Percentiles rank a stretch among this genome's conserved stretches.
Evolutionary conservation across 805 yeast genomes (phyloP).

Genomic region (Debaryomyces prosopidis): DNA sequence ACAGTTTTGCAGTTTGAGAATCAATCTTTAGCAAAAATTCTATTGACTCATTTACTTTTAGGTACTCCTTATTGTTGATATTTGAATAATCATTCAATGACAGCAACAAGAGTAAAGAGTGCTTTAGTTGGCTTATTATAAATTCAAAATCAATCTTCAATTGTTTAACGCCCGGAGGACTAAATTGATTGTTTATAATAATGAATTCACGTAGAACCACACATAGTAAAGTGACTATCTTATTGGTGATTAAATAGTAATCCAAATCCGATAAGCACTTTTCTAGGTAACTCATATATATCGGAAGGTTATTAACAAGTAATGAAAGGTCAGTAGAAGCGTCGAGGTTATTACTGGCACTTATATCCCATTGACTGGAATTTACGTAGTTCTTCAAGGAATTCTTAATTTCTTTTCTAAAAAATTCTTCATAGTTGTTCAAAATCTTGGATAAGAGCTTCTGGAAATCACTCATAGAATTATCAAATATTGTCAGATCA

Average conservation of each 20-base stretch:
- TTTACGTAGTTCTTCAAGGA: conserved; percentile 39
- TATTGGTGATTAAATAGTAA: conserved; percentile 28
- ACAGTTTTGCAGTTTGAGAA: conserved; percentile 16
- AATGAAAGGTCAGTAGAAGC: conserved; percentile 22
- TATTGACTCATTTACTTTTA: conserved; percentile 28
- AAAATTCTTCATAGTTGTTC: conserved; percentile 28
- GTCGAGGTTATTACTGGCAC: conserved; percentile 8
- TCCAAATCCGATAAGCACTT: conserved; percentile 28
- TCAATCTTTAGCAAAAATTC: conserved; percentile 28
- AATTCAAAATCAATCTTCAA: conserved; percentile 30
- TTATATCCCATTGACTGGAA: conserved; percentile 32
- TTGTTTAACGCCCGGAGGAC: conserved; percentile 31
- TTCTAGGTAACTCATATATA: conserved; percentile 23
- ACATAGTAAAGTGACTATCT: conserved; percentile 26
- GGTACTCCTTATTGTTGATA: conserved; percentile 20
- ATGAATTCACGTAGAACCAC: conserved; percentile 35
- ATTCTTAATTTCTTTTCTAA: conserved; percentile 30
- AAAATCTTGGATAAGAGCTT: conserved; percentile 17
- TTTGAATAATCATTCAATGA: conserved; percentile 16
- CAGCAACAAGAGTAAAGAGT: conserved; percentile 17
- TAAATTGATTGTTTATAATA: conserved; percentile 40
- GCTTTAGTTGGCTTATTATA: conserved; percentile 15
- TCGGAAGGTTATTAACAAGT: conserved; percentile 24
- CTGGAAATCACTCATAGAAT: conserved; percentile 22
- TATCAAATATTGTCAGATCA: conserved; percentile 32